phyloP scores from a whole-genome alignment of 805 yeast species.

The Ogataea ganodermae region DNA sequence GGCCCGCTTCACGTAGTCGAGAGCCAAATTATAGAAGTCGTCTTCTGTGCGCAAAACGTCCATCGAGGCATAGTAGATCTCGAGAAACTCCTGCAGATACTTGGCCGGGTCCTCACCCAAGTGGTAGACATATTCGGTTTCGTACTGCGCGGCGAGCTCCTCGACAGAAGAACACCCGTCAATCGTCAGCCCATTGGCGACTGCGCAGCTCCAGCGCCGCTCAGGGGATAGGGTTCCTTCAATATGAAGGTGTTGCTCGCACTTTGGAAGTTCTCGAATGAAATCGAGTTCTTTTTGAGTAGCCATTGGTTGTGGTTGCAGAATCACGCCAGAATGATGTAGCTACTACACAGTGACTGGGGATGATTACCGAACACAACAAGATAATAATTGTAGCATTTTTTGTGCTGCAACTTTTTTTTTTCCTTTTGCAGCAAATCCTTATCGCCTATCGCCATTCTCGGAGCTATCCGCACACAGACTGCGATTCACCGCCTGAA shows the following conservation, averaged over 20 bases:
- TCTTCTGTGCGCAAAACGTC: slow-evolving; percentile 42
- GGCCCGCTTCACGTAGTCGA: slow-evolving; percentile 44
- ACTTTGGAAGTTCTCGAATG: slow-evolving; percentile 43
- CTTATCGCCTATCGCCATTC: neutral
- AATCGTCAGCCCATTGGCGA: slow-evolving; percentile 24
- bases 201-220: slow-evolving; percentile 41
- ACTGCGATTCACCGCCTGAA: neutral
- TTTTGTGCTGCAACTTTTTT: no score
- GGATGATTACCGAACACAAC: no score
- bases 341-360: no score
- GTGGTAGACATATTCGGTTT: slow-evolving; percentile 29
- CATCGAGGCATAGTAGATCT: slow-evolving; percentile 50
- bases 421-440: neutral
- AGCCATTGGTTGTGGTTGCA: neutral
- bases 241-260: slow-evolving; percentile 49
- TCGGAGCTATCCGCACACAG: neutral
- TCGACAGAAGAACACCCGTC: slow-evolving; percentile 38
- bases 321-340: no score
- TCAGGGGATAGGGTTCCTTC: slow-evolving; percentile 46
- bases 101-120: slow-evolving; percentile 42
- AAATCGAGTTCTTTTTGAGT: neutral
- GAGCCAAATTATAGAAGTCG: slow-evolving; percentile 48
- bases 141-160: slow-evolving; percentile 36
- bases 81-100: slow-evolving; percentile 47
- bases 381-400: no score